Conservation (phyloP, 2,329 filamentous ascomycete genomes). For the Ophiosphaerella narmari region DNA sequence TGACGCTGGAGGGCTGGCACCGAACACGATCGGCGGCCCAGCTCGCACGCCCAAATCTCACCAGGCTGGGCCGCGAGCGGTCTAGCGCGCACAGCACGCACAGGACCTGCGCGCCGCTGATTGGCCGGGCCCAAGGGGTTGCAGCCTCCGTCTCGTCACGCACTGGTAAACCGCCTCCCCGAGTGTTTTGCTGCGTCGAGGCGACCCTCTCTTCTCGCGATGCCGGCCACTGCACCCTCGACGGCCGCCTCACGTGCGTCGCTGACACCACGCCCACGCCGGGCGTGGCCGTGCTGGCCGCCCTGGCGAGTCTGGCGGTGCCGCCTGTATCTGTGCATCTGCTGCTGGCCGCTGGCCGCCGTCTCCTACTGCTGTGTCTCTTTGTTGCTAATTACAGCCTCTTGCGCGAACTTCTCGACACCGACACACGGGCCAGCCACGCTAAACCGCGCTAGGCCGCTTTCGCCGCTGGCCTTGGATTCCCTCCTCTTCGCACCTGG, state of each 20-base stretch:
- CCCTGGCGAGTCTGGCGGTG: no score
- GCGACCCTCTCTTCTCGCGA: slow-evolving; percentile 15
- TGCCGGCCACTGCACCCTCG: slow-evolving; percentile 8
- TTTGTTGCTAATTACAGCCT: slow-evolving; percentile 5
- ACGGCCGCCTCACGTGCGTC: no score
- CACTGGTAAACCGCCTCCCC: slow-evolving; percentile 13
- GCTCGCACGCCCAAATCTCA: slow-evolving; percentile 8
- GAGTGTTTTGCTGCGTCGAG: slow-evolving; percentile 18
- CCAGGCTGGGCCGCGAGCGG: slow-evolving; percentile 1
- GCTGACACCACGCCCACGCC: neutral
- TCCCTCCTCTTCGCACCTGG: slow-evolving; percentile 21
- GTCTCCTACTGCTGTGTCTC: neutral
- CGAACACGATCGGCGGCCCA: slow-evolving; percentile 27
- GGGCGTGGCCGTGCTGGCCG: no score
- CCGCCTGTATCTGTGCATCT: no score
- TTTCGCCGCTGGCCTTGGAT: slow-evolving; percentile 15
- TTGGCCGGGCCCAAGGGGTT: slow-evolving; percentile 15
- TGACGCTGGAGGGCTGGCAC: neutral
- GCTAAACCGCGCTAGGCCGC: slow-evolving; percentile 7
- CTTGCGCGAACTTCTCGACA: slow-evolving; percentile 1
- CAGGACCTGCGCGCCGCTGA: slow-evolving; percentile 4
- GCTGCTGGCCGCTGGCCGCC: no score
- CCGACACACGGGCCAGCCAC: neutral
- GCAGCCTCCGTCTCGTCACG: slow-evolving; percentile 26
- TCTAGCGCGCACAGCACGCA: neutral